Evolutionary conservation across 768 basidiomycete species (phyloP).

Genomic region (Leccinum olivaceopallidum): DNA sequence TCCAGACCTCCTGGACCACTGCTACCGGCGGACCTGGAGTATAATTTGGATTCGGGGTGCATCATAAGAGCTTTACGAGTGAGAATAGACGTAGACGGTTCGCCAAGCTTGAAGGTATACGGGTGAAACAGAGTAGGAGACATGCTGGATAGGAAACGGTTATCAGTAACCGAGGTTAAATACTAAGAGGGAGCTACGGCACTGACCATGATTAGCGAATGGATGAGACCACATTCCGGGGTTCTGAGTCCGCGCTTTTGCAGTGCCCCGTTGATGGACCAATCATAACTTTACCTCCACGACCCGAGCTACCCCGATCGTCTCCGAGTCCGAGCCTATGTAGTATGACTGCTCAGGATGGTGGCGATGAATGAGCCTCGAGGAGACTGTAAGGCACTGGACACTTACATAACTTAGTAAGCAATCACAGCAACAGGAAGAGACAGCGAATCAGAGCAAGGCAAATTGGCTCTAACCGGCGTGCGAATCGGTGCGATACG

Average conservation of each 20-base stretch:
- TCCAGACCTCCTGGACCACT: conserved; percentile 9
- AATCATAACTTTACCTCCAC: conserved; percentile 20
- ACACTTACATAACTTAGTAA: conserved; percentile 13
- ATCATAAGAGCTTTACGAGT: conserved; percentile 2
- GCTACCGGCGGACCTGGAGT: conserved; percentile 13
- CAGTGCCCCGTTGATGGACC: conserved; percentile 21
- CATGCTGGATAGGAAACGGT: conserved; percentile 6
- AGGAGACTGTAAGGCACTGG: conserved; percentile 17
- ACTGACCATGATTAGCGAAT: conserved; percentile 14
- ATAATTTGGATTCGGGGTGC: conserved; percentile 4
- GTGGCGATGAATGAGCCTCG: conserved; percentile 26
- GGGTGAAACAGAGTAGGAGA: conserved; percentile 11
- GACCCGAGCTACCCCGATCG: conserved; percentile 16
- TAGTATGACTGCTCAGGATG: conserved; percentile 2
- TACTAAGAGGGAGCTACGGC: conserved; percentile 12
- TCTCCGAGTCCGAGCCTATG: conserved; percentile 10
- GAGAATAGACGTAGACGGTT: conserved; percentile 1
- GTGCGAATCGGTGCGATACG: not conserved
- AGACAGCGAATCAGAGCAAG: not conserved
- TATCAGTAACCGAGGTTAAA: conserved; percentile 15
- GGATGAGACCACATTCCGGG: not conserved
- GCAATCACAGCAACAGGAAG: not conserved
- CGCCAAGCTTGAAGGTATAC: not conserved
- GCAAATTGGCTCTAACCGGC: not conserved
- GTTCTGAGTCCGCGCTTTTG: conserved; percentile 7